Base-by-base conservation (phyloP, 2,329 filamentous ascomycete genomes). In the Cyphellophora attinorum region DNA sequence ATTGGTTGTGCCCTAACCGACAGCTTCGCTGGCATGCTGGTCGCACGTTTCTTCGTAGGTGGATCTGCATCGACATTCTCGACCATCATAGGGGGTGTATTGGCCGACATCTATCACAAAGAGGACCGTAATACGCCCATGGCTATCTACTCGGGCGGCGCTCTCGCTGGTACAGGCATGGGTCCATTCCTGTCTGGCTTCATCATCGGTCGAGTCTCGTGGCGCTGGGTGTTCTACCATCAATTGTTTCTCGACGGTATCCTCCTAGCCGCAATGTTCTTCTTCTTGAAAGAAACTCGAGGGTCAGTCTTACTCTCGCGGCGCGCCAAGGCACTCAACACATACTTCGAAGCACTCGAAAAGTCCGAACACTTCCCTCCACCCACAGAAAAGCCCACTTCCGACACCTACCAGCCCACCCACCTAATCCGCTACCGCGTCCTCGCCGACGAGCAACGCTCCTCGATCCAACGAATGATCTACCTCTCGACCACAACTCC, bases 151-250 rank as follows among this genome's bases (percentile, higher is more conserved):
- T 81, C 81, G n/a, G 84, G 81, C 1, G 67, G 69, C 3, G 86
- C 85, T 0, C 62, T 95, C 0, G 68, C 81, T 6, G 89, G 85
- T 1, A 93, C 85, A 0, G 85, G 85, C 0, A 61, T 81, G 1
- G 88, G 86, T 0, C 86, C 86, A 0, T 52, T 94, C 5, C 62
- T 86, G 1, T 72, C 72, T 4, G 75, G 82, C 1, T 74, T 79
- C 29, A 75, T 95, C 42, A 74, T 79, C 0, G 62, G 81, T 21
- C 67, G 74, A 33, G 67, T 74, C 2, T 69, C 60, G 4, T 93
- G 85, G 85, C 75, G 84, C 42, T 94, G 86, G 86, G 74, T 88
- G 0, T 93, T 93, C 55, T 93, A 85, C 70, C 68, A 88, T 17
- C 88, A 95, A 48, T 74, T 76, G 5, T 85, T 94, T 29, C 61